Evolutionary conservation across 176 grass and related monocot species (phyloP).

Genomic region (Triticum turgidum): DNA sequence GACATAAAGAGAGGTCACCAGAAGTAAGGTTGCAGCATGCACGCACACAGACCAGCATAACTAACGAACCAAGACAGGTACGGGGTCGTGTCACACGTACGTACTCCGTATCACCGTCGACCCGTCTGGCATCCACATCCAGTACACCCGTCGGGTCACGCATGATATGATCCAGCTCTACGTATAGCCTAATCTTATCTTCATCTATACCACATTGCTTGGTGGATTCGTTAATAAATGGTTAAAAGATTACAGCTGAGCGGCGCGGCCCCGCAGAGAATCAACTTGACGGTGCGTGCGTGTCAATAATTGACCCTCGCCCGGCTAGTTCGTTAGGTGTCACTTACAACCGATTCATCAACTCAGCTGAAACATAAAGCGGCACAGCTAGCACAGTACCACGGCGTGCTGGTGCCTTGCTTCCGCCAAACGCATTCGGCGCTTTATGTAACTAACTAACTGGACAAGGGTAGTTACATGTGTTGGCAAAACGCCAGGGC

Average conservation of each 20-base stretch:
- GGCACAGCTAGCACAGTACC: background rate
- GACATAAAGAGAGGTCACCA: background rate
- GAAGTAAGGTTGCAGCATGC: conserved; percentile 15
- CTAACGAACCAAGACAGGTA: background rate
- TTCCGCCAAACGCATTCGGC: conserved; percentile 7
- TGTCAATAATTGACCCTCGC: background rate
- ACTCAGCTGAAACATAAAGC: background rate
- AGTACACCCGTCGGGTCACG: background rate
- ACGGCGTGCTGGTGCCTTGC: conserved; percentile 9
- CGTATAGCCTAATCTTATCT: too few relatives aligned
- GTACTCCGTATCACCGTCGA: background rate
- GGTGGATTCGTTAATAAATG: background rate
- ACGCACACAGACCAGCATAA: background rate
- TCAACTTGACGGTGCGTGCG: background rate
- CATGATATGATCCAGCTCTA: background rate
- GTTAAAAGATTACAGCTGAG: background rate
- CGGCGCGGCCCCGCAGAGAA: background rate
- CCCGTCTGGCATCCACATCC: background rate
- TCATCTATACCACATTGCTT: background rate
- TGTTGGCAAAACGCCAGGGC: conserved; percentile 7
- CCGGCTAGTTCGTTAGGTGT: background rate
- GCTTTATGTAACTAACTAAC: conserved; percentile 20
- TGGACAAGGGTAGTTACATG: background rate
- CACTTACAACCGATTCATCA: conserved; percentile 8
- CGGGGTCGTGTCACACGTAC: background rate